A percentile compares a stretch with the other conserved stretches of the same genome.
phyloP scores from a whole-genome alignment of 2,329 filamentous ascomycete genomes.

The Beauveria scarabaeidicola region DNA sequence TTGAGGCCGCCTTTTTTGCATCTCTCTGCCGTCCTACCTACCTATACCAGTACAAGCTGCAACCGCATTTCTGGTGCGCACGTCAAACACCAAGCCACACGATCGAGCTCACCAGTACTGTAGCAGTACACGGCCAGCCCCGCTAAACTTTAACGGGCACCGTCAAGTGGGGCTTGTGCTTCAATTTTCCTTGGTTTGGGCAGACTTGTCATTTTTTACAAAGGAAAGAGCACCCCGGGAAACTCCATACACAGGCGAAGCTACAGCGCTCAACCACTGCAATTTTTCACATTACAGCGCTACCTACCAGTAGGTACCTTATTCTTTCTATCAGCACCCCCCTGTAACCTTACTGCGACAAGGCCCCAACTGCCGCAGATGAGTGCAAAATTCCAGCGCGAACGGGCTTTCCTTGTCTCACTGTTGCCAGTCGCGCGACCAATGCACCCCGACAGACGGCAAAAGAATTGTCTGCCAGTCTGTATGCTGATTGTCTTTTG shows the following conservation, averaged over 20 bases:
- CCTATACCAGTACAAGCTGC: too few species aligned
- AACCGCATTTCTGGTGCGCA: too few species aligned
- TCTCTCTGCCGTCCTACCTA: too few species aligned
- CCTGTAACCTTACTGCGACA: too few species aligned
- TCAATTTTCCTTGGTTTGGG: slow-evolving; percentile 3
- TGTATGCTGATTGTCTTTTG: too few species aligned
- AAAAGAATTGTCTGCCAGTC: too few species aligned
- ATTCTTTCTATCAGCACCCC: too few species aligned
- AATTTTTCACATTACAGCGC: neutral
- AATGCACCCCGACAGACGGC: neutral
- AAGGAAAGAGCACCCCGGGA: neutral
- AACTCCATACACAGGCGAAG: neutral
- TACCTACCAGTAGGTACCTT: too few species aligned
- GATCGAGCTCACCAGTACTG: too few species aligned
- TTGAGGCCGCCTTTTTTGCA: too few species aligned
- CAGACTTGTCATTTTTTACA: neutral
- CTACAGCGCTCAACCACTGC: neutral
- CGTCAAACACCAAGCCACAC: neutral
- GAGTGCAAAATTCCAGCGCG: neutral
- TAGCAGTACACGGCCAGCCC: neutral
- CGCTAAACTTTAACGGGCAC: neutral
- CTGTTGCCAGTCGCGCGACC: neutral
- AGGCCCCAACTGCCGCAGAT: neutral
- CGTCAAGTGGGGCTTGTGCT: neutral
- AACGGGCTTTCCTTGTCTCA: neutral